Evolutionary conservation across 306 rosid species (phyloP).

Genomic region (Albizia julibrissin): DNA sequence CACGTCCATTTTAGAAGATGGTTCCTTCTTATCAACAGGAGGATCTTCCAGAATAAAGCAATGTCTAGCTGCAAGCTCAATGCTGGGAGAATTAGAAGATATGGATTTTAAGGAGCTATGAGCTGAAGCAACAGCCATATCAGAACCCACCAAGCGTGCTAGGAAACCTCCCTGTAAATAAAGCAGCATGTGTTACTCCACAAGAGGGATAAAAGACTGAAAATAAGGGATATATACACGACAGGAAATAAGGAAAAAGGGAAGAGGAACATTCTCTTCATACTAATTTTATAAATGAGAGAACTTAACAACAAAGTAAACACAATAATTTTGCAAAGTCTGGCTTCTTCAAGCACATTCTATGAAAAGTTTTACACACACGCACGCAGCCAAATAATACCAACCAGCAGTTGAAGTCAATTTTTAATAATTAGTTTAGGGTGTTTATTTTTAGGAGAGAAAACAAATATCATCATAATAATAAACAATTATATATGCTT

Average conservation of each 20-base stretch:
- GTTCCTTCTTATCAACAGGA: conserved; percentile 51
- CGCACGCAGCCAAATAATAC: background rate
- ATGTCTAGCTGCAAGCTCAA: conserved; percentile 69
- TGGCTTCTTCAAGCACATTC: conserved; percentile 19
- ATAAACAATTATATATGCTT: background rate
- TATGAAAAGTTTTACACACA: conserved; percentile 18
- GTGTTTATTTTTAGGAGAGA: conserved; percentile 8
- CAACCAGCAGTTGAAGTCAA: conserved; percentile 27
- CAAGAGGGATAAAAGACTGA: conserved; percentile 3
- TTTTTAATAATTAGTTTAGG: conserved; percentile 13
- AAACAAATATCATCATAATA: background rate
- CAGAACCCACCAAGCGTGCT: conserved; percentile 64
- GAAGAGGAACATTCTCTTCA: background rate
- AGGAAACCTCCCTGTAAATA: conserved; percentile 68
- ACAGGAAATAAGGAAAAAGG: background rate
- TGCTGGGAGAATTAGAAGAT: conserved; percentile 54
- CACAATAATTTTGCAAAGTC: conserved; percentile 21
- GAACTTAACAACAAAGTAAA: conserved; percentile 27
- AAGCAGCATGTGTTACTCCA: conserved; percentile 16
- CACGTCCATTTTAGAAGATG: conserved; percentile 37
- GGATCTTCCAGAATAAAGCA: conserved; percentile 80
- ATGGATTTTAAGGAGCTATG: conserved; percentile 66
- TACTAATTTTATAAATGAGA: background rate
- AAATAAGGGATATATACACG: background rate
- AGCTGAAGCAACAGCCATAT: conserved; percentile 67